These are phyloP conservation scores for Noccaea bulbosa DNA, from an alignment of 345 rosid genomes.

Conservation along the genomic window DNA sequence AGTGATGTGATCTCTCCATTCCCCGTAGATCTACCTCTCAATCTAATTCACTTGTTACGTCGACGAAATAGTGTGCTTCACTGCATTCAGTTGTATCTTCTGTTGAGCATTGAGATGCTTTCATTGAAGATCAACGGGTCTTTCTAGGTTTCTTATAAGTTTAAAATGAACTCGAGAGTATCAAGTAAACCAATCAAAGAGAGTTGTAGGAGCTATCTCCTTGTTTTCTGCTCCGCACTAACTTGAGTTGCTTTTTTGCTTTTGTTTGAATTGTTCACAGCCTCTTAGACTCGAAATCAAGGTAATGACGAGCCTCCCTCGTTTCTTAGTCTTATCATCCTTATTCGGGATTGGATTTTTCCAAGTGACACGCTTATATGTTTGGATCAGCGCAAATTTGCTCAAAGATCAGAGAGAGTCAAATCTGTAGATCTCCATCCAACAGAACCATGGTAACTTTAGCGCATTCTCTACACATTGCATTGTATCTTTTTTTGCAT, in stretches of 20 bases:
- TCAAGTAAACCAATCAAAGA: background rate
- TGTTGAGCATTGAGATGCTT: background rate
- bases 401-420: slow-evolving; percentile 62
- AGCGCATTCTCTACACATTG: background rate
- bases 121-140: background rate
- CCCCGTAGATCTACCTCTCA: slow-evolving; percentile 20
- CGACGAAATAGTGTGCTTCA: background rate
- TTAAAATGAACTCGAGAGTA: slow-evolving; percentile 13
- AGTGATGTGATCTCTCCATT: slow-evolving; percentile 29
- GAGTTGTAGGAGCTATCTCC: slow-evolving; percentile 6
- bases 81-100: background rate
- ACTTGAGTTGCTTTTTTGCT: slow-evolving; percentile 15
- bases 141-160: slow-evolving; percentile 1
- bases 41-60: background rate
- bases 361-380: slow-evolving; percentile 31
- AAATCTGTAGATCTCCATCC: slow-evolving; percentile 71
- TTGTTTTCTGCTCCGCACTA: slow-evolving; percentile 22
- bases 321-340: slow-evolving; percentile 16
- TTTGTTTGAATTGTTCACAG: slow-evolving; percentile 44
- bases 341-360: background rate
- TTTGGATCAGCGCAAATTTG: slow-evolving; percentile 54
- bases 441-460: slow-evolving; percentile 65
- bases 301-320: slow-evolving; percentile 38
- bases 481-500: slow-evolving; percentile 13
- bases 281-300: slow-evolving; percentile 53